Base-by-base conservation (phyloP, 2,329 filamentous ascomycete species). In the Aspergillus pseudoviridinutans region DNA sequence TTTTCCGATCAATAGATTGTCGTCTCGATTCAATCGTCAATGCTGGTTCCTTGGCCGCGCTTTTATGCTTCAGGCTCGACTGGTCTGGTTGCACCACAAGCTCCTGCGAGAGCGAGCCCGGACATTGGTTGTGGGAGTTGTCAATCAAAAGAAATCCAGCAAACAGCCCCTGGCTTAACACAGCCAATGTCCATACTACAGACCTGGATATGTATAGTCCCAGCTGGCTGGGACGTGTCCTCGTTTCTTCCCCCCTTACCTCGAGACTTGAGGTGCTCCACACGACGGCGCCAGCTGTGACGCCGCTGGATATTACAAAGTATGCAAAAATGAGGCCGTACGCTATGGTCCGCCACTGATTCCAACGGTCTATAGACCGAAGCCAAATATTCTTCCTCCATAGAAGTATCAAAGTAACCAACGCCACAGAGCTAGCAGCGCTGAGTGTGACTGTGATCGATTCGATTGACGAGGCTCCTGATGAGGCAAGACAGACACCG, bases 181-280 rank as follows among this genome's bases (percentile, higher is more conserved):
- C 60, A 2, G 72, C 72, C 3, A 72, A 52, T 3, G 65, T 64
- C 71, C 72, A 75, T 41, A 72, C 58, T 9, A 72, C 66, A 54
- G 75, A 74, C 46, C 78, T 74, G 22, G 68, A 68, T 32, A 72
- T 64, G 42, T 76, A 64, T 17, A 70, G 51, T 12, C 10, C 24
- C 1, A 61, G 47, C n/a, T 59, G 61, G 17, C 49, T 54, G 10
- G 25, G 47, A 29, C 41, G 9, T n/a, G 41, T n/a, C 32, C 51
- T 10, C 1, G 44, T 25, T 27, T 47, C 46, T n/a, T 54, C 47
- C 17, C 32, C 41, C 17, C 49, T 17, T 51, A 49, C 58, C 35
- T 49, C 42, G 50, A 63, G 51, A 14, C 57, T 52, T 52, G 63
- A 57, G 22, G 62, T 55, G 55, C 63, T 64, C 55, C 58, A 65